Evolutionary conservation across 2,329 filamentous ascomycete species (phyloP).

Genomic region (Epichloe amarillans): DNA sequence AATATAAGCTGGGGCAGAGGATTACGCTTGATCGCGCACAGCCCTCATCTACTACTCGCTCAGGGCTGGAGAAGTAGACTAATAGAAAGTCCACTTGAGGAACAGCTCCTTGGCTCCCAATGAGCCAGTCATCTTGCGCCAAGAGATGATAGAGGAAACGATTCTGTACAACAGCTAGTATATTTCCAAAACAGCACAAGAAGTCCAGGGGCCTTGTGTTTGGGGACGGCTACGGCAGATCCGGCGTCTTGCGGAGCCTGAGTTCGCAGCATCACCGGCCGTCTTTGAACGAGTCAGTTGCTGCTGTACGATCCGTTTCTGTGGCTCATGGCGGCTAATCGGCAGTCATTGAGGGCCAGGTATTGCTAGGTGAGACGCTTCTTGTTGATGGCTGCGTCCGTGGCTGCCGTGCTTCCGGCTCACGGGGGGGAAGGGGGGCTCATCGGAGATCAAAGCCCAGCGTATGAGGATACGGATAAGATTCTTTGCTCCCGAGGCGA

Average conservation of each 20-base stretch:
- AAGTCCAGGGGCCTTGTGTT: neutral
- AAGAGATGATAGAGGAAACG: neutral
- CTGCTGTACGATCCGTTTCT: neutral
- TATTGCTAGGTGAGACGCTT: neutral
- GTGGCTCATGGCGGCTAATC: neutral
- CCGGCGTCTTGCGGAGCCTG: neutral
- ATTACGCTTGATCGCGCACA: neutral
- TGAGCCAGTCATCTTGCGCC: neutral
- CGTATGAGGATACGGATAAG: neutral
- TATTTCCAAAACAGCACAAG: neutral
- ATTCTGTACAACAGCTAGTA: neutral
- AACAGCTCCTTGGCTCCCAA: neutral
- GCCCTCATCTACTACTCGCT: neutral
- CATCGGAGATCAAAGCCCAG: too few relatives aligned
- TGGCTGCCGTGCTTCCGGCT: neutral
- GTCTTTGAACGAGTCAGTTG: neutral
- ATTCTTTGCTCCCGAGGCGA: neutral
- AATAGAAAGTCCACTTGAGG: neutral
- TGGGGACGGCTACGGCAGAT: neutral
- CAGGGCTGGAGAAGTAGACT: neutral
- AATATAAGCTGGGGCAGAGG: neutral
- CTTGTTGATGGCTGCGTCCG: neutral
- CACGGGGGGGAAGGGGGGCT: neutral
- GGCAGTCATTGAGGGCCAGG: neutral
- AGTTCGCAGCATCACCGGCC: neutral